phyloP scores from a whole-genome alignment of 208 protist species.

The Trypanosoma boissoni region DNA sequence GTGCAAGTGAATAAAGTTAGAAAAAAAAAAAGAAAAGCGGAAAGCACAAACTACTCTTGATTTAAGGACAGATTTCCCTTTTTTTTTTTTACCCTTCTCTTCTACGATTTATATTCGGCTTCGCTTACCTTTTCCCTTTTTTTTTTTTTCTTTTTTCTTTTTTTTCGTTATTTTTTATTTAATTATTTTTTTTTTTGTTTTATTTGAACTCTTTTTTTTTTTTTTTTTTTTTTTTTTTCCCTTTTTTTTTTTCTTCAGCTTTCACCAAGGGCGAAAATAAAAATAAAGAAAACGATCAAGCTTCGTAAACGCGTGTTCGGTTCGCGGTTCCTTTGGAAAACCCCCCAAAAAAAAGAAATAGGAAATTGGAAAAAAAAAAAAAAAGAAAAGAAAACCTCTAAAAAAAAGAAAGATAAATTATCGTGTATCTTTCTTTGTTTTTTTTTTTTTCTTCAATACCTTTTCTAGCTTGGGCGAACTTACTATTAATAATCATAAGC shows the following conservation, averaged over 20 bases:
- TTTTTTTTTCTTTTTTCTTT: background rate
- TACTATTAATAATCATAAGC: too few relatives aligned
- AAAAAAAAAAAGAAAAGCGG: too few relatives aligned
- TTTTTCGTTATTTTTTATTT: background rate
- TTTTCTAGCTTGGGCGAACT: too few relatives aligned
- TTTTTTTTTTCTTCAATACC: background rate
- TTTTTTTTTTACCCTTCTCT: background rate
- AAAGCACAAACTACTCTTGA: too few relatives aligned
- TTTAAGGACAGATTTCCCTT: too few relatives aligned
- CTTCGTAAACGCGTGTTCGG: too few relatives aligned
- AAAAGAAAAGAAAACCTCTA: conserved; percentile 12
- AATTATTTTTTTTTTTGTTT: background rate
- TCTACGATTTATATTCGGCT: too few relatives aligned
- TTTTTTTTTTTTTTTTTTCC: background rate
- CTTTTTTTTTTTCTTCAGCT: background rate
- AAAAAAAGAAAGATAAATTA: conserved; percentile 16
- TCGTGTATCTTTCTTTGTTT: background rate
- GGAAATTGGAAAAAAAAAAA: conserved; percentile 1
- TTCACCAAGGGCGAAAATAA: background rate
- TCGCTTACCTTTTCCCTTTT: background rate
- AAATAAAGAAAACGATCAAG: background rate
- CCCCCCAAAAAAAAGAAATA: background rate
- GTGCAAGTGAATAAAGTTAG: too few relatives aligned
- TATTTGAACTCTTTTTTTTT: background rate
- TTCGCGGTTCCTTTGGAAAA: too few relatives aligned